phyloP scores from a whole-genome alignment of 805 yeast species.

The Candida gorgasii region DNA sequence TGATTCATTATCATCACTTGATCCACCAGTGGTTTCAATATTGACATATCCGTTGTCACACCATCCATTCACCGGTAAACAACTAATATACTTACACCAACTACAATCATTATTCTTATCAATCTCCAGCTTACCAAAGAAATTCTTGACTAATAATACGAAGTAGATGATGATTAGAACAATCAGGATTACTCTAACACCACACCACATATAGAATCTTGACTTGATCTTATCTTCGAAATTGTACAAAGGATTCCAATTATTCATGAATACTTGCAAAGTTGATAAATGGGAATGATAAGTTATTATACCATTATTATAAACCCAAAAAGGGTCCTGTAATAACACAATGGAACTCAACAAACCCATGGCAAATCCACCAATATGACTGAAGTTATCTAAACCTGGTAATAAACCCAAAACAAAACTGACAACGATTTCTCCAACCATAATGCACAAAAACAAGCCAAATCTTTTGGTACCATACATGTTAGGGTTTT shows the following conservation, averaged over 20 bases:
- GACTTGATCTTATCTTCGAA: constrained; percentile 33
- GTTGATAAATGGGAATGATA: constrained; percentile 30
- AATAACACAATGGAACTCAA: constrained; percentile 50
- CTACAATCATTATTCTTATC: constrained; percentile 53
- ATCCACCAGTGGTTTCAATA: constrained; percentile 18
- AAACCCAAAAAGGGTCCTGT: constrained; percentile 56
- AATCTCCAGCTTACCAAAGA: constrained; percentile 30
- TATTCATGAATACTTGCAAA: constrained; percentile 32
- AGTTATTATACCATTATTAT: constrained; percentile 39
- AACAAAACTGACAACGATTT: constrained; percentile 58
- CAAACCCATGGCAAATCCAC: constrained; percentile 68
- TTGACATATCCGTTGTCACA: constrained; percentile 51
- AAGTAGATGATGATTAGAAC: constrained; percentile 51
- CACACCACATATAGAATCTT: constrained; percentile 54
- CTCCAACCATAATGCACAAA: constrained; percentile 50
- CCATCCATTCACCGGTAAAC: constrained; percentile 72
- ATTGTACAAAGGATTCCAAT: constrained; percentile 42
- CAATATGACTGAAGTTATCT: constrained; percentile 74
- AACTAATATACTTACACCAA: constrained; percentile 76
- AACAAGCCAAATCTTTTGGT: constrained; percentile 48
- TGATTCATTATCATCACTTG: not conserved
- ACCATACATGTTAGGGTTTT: constrained; percentile 46
- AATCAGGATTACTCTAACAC: constrained; percentile 46
- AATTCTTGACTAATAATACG: constrained; percentile 48
- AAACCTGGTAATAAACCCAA: constrained; percentile 71